Evolutionary conservation across 1,284 basidiomycete species (phyloP), one percentile per base, ranked within the genome.

Genomic region (Ganoderma lucidum): DNA sequence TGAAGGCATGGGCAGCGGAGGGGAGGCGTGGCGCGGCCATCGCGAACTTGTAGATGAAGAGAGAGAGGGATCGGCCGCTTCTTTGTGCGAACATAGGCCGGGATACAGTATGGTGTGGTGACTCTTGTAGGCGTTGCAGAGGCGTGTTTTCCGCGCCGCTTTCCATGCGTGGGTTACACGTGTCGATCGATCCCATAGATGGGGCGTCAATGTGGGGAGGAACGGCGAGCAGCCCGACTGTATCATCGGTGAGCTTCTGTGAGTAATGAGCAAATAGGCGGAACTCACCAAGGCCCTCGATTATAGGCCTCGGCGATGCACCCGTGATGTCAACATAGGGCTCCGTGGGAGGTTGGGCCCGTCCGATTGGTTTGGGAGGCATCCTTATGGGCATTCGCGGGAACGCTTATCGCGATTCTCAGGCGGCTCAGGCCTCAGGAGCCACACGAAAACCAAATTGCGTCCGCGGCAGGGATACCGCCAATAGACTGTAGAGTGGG

Each of bases 161-260:
- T 63, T 42, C 66, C 68, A 60, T 60, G 74, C 73, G 70, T 70
- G 74, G 71, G 58, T 63, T 66, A 73, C 74, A 75, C 74, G 74
- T 75, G 74, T 71, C 70, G 70, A 75, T 74, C 68, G 72, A 71
- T 72, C 48, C 59, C 59, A 61, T 60, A 63, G 67, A 68, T 70
- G 63, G 60, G 51, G 67, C 63, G 64, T 62, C 51, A 53, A 44
- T 35, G 62, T 55, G 42, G 53, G 60, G 61, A 65, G 63, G 53
- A 42, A 63, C 67, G 62, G 61, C 65, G 56, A 64, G 59, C 65
- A 64, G 59, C 66, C 59, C 63, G 39, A 39, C 45, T 32, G 23
- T 23, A 59, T 39, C 48, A 28, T 53, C 48, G 48, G 48, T 56
- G 55, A 56, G 15, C 32, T 64, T 32, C 64, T 51, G 66, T 58